phyloP scores from a whole-genome alignment of 305 asterid genomes.

The Rubia balearica region DNA sequence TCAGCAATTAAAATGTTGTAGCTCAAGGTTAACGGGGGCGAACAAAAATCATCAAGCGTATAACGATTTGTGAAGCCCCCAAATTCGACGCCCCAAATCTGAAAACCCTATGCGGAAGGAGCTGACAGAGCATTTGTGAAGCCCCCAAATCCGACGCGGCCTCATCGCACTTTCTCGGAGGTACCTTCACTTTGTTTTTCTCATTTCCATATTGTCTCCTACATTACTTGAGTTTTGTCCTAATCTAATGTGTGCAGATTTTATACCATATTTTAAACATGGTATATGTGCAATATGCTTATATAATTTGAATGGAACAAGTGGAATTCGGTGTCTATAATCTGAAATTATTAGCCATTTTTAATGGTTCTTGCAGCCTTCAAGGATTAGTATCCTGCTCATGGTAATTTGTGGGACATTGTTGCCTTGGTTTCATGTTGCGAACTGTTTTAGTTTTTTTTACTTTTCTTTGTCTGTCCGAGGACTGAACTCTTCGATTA shows the following conservation, averaged over 20 bases:
- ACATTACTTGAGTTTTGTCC: background rate
- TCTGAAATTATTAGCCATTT: background rate
- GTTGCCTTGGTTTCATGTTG: background rate
- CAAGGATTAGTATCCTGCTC: background rate
- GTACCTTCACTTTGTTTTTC: constrained; percentile 25
- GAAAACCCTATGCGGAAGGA: too few relatives aligned
- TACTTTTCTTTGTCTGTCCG: background rate
- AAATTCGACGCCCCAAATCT: too few relatives aligned
- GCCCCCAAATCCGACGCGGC: too few relatives aligned
- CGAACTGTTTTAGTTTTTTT: background rate
- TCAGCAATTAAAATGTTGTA: too few relatives aligned
- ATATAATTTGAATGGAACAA: background rate
- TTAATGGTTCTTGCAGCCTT: background rate
- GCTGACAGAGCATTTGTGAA: too few relatives aligned
- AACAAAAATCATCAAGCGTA: too few relatives aligned
- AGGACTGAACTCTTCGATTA: too few relatives aligned
- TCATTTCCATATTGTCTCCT: background rate
- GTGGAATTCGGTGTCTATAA: background rate
- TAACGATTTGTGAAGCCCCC: too few relatives aligned
- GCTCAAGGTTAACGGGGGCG: too few relatives aligned
- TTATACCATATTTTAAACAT: background rate
- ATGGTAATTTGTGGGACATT: background rate
- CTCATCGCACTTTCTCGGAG: constrained; percentile 30
- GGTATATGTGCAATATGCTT: background rate
- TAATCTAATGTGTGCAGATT: too few relatives aligned